Base-by-base conservation (phyloP, 169 alveolate species). In the Sarcocystis neurona region DNA sequence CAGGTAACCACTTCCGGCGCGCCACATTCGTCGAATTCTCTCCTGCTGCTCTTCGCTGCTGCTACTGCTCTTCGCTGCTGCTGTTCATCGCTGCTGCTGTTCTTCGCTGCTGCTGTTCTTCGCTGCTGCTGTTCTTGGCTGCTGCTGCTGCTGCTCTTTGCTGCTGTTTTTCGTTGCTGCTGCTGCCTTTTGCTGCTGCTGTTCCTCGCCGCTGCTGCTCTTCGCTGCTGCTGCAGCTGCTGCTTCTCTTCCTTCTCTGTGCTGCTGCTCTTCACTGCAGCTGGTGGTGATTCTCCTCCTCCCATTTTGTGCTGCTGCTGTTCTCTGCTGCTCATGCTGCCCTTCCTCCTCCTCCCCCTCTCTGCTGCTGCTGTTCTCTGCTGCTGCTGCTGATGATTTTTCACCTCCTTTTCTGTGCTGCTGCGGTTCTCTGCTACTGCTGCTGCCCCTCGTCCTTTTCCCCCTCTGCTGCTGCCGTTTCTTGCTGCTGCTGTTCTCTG, bases 1-100 rank as follows among this genome's bases (percentile, higher is more conserved):
- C 94, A 92, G 90, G 94, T 92, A 4, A 79, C 85, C 27, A 86
- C 84, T 41, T 89, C 84, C 23, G 66, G 12, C 30, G 12, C 30
- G 12, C 66, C 32, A 88, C 79, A 39, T 63, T 12, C 56, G 50
- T 32, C 37, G 10, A 32, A 8, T 32, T 44, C 12, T 44, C 43
- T 30, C 12, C 63, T 12, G 70, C 87, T 66, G 23, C 41, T 12
- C 37, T 15, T 12, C 20, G 87, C 12, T 44, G 85, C 27, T 74
- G 68, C 27, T n/a, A 23, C 23, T 74, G 34, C 27, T 23, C 68
- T 74, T 74, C 27, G 23, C 78, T n/a, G 68, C 78, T 74, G 27
- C 72, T 74, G 23, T 74, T 23, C 68, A 74, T 74, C 68, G 27
- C 27, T 27, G 27, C 34, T 74, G 27, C 27, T 12, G 18, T 32